Percentiles rank a stretch among this genome's conserved stretches.
These are phyloP conservation scores for Stentor coeruleus DNA, from an alignment of 73 alveolate species.

Conservation along the genomic window DNA sequence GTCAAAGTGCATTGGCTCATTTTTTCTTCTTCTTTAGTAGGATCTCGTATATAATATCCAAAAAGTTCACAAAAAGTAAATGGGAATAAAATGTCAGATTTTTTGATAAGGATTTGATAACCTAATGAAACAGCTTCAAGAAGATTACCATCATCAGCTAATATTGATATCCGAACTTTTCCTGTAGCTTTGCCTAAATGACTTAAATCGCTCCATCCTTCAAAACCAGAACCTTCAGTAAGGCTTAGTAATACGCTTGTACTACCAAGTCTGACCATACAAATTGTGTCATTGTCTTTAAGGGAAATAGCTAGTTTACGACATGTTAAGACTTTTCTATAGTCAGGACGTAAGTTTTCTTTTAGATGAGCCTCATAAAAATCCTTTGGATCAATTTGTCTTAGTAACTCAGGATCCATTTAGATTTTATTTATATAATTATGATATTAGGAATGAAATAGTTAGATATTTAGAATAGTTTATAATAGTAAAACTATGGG, in stretches of 20 bases:
- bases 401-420: slow-evolving; percentile 20
- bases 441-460: no score
- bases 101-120: slow-evolving; percentile 1
- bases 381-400: background rate
- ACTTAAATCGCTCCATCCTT: background rate
- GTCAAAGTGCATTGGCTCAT: background rate
- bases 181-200: background rate
- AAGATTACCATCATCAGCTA: slow-evolving; percentile 22
- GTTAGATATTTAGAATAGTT: no score
- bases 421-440: no score
- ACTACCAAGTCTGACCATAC: slow-evolving; percentile 14
- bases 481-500: no score
- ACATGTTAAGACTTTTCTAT: background rate
- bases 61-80: slow-evolving; percentile 17
- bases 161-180: background rate
- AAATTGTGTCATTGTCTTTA: background rate
- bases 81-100: background rate
- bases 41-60: background rate
- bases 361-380: slow-evolving; percentile 1
- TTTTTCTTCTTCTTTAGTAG: slow-evolving; percentile 1
- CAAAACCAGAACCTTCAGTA: slow-evolving; percentile 1
- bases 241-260: background rate
- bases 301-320: background rate
- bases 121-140: slow-evolving; percentile 3
- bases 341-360: slow-evolving; percentile 19